These are phyloP conservation scores for Fusarium multiceps DNA, from an alignment of 2,329 filamentous ascomycete genomes.

Conservation along the genomic window DNA sequence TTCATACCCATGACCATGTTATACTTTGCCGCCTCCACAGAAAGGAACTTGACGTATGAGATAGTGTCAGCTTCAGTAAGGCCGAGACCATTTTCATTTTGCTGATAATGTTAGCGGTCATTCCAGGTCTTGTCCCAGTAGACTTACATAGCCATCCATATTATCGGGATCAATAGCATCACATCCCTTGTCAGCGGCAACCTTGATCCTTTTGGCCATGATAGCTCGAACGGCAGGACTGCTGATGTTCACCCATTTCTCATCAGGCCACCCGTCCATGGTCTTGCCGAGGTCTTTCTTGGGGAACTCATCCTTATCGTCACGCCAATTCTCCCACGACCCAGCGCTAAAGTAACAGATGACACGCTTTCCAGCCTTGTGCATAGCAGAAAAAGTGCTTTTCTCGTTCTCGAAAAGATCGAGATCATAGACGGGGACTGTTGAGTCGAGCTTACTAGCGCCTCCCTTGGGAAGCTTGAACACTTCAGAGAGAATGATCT, in stretches of 20 bases:
- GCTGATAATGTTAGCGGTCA: conserved; percentile 28
- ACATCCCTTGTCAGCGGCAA: conserved; percentile 70
- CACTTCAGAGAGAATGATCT: conserved; percentile 65
- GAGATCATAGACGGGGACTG: conserved; percentile 62
- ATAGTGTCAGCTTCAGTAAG: conserved; percentile 67
- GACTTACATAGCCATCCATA: conserved; percentile 69
- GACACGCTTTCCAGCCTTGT: conserved; percentile 67
- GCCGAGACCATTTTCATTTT: conserved; percentile 70
- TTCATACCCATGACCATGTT: conserved; percentile 74
- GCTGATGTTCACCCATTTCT: conserved; percentile 72
- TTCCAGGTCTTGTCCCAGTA: too few relatives aligned
- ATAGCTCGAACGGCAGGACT: conserved; percentile 69
- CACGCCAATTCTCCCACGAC: conserved; percentile 71
- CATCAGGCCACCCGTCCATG: conserved; percentile 72
- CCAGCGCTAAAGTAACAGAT: conserved; percentile 82
- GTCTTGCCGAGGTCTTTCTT: conserved; percentile 66
- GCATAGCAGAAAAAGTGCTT: conserved; percentile 62
- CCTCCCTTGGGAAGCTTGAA: conserved; percentile 53
- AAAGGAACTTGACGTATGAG: conserved; percentile 69
- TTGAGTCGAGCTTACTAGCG: conserved; percentile 45
- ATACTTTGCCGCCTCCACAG: conserved; percentile 60
- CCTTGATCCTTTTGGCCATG: conserved; percentile 68
- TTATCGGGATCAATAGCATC: conserved; percentile 78
- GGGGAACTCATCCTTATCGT: conserved; percentile 66
- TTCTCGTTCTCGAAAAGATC: conserved; percentile 65